These are phyloP conservation scores for Ramaria sp. DNA, from an alignment of 768 basidiomycete genomes.

Conservation along the genomic window DNA sequence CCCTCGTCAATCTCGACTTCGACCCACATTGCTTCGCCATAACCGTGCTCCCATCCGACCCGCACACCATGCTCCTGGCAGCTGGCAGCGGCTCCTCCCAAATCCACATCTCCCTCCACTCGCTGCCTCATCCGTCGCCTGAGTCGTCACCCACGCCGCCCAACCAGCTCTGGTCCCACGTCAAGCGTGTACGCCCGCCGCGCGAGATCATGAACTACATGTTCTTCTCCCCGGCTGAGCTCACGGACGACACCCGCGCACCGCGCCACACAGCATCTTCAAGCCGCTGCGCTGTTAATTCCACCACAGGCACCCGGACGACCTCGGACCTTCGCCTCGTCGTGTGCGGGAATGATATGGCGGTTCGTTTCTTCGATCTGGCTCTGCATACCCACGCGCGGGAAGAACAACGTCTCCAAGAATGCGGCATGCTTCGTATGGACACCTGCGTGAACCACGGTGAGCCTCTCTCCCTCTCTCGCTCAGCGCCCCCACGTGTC, in stretches of 20 bases:
- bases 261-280: neutral
- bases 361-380: neutral
- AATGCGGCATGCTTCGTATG: neutral
- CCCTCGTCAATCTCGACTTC: conserved; percentile 45
- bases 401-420: neutral
- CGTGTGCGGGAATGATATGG: neutral
- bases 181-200: neutral
- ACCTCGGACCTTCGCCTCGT: conserved; percentile 1
- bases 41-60: conserved; percentile 33
- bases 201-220: conserved; percentile 1
- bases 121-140: neutral
- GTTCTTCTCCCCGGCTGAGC: neutral
- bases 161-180: neutral
- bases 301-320: too few species aligned
- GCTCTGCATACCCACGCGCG: neutral
- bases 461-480: neutral
- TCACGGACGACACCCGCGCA: conserved; percentile 5
- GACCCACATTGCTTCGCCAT: conserved; percentile 49
- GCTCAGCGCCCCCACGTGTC: neutral
- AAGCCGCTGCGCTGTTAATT: too few species aligned
- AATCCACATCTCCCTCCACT: conserved; percentile 42
- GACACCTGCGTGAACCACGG: conserved; percentile 5
- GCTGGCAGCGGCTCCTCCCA: conserved; percentile 69
- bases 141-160: neutral
- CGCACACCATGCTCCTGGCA: conserved; percentile 49